Evolutionary conservation across 257 asterid genomes (phyloP).

Genomic region (Scutellaria galericulata): DNA sequence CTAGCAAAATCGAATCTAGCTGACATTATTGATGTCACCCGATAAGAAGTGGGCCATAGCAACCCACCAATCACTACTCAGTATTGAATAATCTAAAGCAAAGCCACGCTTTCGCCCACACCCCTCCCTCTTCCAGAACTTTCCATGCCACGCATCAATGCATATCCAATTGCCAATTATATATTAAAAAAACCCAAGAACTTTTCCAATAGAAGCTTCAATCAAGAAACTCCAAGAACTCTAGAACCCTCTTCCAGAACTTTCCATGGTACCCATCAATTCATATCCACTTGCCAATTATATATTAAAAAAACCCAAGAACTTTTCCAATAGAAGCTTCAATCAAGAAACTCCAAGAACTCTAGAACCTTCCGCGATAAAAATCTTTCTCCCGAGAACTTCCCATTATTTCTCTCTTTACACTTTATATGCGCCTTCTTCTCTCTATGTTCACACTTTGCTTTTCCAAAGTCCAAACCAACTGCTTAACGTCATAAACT

Average conservation of each 20-base stretch:
- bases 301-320: neutral
- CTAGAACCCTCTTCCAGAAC: conserved; percentile 74
- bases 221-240: conserved; percentile 29
- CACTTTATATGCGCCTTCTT: neutral
- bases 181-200: neutral
- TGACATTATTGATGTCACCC: conserved; percentile 33
- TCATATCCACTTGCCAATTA: neutral
- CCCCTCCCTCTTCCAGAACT: conserved; percentile 38
- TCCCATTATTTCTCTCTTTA: neutral
- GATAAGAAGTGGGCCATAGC: conserved; percentile 26
- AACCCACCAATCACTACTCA: conserved; percentile 38
- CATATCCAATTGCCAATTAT: neutral
- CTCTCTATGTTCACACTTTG: neutral
- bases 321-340: conserved; percentile 33
- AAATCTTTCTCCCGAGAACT: neutral
- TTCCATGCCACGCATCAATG: conserved; percentile 39
- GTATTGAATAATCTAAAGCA: neutral
- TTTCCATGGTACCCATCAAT: conserved; percentile 40
- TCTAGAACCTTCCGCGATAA: conserved; percentile 63
- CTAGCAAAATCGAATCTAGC: neutral
- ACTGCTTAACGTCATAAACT: conserved; percentile 40
- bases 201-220: conserved; percentile 33
- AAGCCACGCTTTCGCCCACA: neutral
- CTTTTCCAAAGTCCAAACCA: conserved; percentile 17
- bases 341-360: conserved; percentile 21